A percentile compares a stretch with the other conserved stretches of the same genome.
These are phyloP conservation scores for Raphanus hybrid DNA, from an alignment of 441 rosid species.

Conservation along the genomic window DNA sequence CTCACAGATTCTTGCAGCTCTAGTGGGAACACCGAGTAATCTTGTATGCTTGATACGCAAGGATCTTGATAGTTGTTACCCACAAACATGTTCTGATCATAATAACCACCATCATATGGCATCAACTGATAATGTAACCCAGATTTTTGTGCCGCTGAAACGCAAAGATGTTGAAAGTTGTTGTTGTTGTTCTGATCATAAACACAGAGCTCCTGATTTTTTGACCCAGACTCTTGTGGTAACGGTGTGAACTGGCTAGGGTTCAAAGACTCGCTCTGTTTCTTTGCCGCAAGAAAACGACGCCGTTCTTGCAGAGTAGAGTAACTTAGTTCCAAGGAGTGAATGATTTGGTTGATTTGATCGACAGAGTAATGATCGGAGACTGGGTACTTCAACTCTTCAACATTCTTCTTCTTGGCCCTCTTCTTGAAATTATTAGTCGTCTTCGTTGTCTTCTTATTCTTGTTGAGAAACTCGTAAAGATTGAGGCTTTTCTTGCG, in stretches of 20 bases:
- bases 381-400: not conserved
- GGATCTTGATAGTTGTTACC: not conserved
- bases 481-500: slow-evolving; percentile 6
- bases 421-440: too few relatives aligned
- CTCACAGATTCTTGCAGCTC: not conserved
- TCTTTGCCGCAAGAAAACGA: slow-evolving; percentile 5
- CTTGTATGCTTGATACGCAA: not conserved
- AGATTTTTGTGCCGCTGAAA: not conserved
- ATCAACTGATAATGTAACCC: not conserved
- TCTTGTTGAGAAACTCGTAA: not conserved
- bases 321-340: not conserved
- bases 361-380: slow-evolving; percentile 21
- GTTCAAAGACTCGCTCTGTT: slow-evolving; percentile 9
- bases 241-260: not conserved
- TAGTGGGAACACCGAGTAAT: not conserved
- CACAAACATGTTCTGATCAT: slow-evolving; percentile 1
- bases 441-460: not conserved
- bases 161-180: not conserved
- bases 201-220: not conserved
- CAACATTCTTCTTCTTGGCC: not conserved
- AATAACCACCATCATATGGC: not conserved
- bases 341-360: not conserved
- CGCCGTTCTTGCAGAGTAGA: not conserved
- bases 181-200: not conserved
- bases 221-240: not conserved